A percentile compares a stretch with the other conserved stretches of the same genome.
Evolutionary conservation across 2,329 filamentous ascomycete species (phyloP).

Genomic region (Nemania sp.): DNA sequence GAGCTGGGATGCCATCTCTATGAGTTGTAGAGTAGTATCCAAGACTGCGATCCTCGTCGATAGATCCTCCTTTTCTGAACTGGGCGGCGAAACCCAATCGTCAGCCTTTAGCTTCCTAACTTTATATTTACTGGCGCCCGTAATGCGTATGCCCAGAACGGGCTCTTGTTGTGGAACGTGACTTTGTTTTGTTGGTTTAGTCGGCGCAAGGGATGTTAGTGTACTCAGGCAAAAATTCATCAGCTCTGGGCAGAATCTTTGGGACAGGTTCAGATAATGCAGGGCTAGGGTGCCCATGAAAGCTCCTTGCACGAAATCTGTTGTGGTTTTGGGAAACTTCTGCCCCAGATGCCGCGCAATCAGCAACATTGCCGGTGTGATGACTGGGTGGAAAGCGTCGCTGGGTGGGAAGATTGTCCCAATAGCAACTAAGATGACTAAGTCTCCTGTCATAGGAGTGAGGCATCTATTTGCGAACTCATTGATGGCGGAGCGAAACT

Average conservation of each 20-base stretch:
- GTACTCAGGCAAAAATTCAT: conserved; percentile 81
- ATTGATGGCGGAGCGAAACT: conserved; percentile 75
- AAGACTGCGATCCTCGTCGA: conserved; percentile 59
- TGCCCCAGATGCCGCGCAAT: conserved; percentile 84
- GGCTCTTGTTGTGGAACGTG: conserved; percentile 66
- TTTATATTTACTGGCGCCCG: conserved; percentile 45
- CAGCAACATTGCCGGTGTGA: conserved; percentile 86
- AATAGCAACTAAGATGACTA: conserved; percentile 82
- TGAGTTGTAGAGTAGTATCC: conserved; percentile 65
- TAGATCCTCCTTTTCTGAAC: conserved; percentile 42
- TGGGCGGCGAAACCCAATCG: conserved; percentile 53
- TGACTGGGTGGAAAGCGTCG: conserved; percentile 95
- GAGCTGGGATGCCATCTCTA: conserved; percentile 69
- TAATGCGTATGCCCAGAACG: conserved; percentile 55
- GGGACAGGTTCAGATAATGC: conserved; percentile 82
- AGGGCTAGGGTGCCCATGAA: conserved; percentile 80
- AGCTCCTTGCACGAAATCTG: conserved; percentile 73
- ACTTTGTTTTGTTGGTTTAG: conserved; percentile 51
- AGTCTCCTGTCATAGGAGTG: conserved; percentile 67
- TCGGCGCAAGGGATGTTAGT: conserved; percentile 68
- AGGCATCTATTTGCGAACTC: conserved; percentile 58
- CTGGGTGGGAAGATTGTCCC: conserved; percentile 89
- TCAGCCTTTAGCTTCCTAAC: conserved; percentile 61
- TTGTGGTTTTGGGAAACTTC: conserved; percentile 66
- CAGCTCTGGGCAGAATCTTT: conserved; percentile 87